Evolutionary conservation across 139 green algal genomes (phyloP).

Genomic region (Tetraselmis striata): DNA sequence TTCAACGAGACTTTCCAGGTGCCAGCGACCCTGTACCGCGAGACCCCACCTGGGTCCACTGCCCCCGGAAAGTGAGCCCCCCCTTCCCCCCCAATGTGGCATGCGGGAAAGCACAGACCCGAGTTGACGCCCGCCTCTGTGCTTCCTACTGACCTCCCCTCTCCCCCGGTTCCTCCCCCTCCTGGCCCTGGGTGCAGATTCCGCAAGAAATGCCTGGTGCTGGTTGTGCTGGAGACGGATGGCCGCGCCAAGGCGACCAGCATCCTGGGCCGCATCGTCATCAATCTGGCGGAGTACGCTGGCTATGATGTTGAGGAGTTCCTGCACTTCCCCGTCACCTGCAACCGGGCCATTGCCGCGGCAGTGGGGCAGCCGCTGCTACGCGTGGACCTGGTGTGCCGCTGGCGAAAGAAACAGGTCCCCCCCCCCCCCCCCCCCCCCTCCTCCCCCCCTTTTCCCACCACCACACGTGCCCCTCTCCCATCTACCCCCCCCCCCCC

Average conservation of each 20-base stretch:
- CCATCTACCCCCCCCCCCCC: no score
- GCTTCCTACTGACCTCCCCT: no score
- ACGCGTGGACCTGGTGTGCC: not conserved
- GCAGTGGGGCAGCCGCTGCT: slow-evolving; percentile 55
- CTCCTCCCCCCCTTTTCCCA: not conserved
- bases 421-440: no score
- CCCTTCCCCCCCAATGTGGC: no score
- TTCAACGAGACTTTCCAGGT: not conserved
- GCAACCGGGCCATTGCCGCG: slow-evolving; percentile 44
- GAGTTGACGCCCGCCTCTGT: no score
- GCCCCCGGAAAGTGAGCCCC: not conserved
- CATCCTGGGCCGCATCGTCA: slow-evolving; percentile 41
- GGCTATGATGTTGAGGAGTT: slow-evolving; percentile 37
- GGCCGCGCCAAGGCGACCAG: slow-evolving; percentile 37
- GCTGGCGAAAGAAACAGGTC: not conserved
- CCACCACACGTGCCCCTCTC: no score
- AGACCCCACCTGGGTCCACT: not conserved
- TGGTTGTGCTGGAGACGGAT: slow-evolving; percentile 57
- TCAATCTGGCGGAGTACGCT: slow-evolving; percentile 50
- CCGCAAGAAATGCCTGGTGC: slow-evolving; percentile 67
- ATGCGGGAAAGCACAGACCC: no score
- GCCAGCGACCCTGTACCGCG: not conserved
- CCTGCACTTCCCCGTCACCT: slow-evolving; percentile 52
- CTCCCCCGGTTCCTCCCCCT: no score
- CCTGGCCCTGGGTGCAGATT: no score